These are phyloP conservation scores for Parsonsia alboflavescens DNA, from an alignment of 257 asterid genomes.

Conservation along the genomic window DNA sequence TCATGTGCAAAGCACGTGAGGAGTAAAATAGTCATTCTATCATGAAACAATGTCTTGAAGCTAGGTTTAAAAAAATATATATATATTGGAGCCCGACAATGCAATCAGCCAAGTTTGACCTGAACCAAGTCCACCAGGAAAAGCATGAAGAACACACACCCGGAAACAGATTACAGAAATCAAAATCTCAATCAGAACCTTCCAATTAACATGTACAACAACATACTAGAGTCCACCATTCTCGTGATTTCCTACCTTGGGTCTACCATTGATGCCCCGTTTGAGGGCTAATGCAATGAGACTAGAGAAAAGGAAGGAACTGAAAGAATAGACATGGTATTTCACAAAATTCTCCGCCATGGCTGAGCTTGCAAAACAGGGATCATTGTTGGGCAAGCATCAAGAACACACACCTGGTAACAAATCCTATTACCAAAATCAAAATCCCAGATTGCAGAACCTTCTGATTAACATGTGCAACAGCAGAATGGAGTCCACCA, in stretches of 20 bases:
- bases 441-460: conserved; percentile 28
- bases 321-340: no score
- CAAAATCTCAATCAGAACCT: conserved; percentile 31
- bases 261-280: conserved; percentile 25
- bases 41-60: no score
- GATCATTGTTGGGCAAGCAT: no score
- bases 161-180: conserved; percentile 28
- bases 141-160: conserved; percentile 35
- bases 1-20: no score
- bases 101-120: conserved; percentile 34
- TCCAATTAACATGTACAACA: conserved; percentile 23
- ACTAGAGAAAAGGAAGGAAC: no score
- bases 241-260: background rate
- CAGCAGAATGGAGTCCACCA: conserved; percentile 7
- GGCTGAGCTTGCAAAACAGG: no score
- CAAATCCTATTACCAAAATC: conserved; percentile 35
- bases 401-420: conserved; percentile 34
- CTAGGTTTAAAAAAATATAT: no score
- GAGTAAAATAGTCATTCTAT: no score
- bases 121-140: conserved; percentile 41
- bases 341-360: no score
- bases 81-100: conserved; percentile 39
- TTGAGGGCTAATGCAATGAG: no score
- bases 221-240: conserved; percentile 5
- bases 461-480: conserved; percentile 24